A percentile compares a stretch with the other conserved stretches of the same genome.
Evolutionary conservation across 306 rosid species (phyloP).

Genomic region (Cucurbita pepo): DNA sequence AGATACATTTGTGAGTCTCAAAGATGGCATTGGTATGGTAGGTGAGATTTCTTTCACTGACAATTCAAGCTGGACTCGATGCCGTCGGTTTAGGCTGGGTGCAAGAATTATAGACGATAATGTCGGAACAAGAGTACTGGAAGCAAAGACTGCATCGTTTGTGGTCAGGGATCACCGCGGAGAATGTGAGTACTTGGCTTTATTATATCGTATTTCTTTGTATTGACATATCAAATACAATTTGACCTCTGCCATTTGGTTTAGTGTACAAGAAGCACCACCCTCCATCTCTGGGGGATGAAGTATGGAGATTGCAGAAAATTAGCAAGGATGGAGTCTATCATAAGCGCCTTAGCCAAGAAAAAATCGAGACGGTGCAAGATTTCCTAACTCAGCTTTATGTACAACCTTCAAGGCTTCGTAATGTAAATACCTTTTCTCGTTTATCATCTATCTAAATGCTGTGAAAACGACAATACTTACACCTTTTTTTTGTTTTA

Average conservation of each 20-base stretch:
- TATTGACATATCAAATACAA: not conserved
- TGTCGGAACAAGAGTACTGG: constrained; percentile 55
- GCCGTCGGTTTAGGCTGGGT: constrained; percentile 90
- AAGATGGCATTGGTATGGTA: constrained; percentile 57
- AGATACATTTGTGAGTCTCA: constrained; percentile 59
- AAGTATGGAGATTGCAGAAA: constrained; percentile 95
- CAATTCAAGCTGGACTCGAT: constrained; percentile 99
- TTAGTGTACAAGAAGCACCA: constrained; percentile 97
- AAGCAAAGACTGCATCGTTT: constrained; percentile 81
- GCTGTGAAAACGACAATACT: not conserved
- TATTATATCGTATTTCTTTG: not conserved
- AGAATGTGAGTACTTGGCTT: constrained; percentile 61
- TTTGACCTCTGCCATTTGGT: constrained; percentile 8
- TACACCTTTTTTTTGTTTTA: constrained; percentile 2
- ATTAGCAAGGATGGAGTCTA: constrained; percentile 97
- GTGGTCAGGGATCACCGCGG: constrained; percentile 95
- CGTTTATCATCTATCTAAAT: not conserved
- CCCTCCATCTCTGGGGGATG: constrained; percentile 79
- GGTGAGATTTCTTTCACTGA: constrained; percentile 86
- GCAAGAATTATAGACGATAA: constrained; percentile 64
- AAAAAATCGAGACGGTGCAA: constrained; percentile 50
- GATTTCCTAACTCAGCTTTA: constrained; percentile 77
- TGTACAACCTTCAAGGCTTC: constrained; percentile 60
- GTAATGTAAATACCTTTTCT: constrained; percentile 37
- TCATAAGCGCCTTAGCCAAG: constrained; percentile 72